Evolutionary conservation across 169 alveolate genomes (phyloP), one percentile per base, ranked within the genome.

Genomic region (Eimeria praecox): DNA sequence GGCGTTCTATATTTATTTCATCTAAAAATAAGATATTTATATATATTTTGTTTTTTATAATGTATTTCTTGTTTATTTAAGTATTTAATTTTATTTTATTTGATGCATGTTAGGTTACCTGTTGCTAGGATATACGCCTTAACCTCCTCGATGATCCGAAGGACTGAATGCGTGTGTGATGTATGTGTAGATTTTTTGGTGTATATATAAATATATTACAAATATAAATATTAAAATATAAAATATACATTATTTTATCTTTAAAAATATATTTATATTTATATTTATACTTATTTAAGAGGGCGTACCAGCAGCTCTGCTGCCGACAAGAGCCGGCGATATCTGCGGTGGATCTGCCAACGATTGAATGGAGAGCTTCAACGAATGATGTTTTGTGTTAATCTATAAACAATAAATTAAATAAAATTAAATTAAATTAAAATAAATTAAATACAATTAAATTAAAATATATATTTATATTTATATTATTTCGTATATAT

Each of bases 51-150:
- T 78, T 16, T 44, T 78, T 78, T 78, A 46, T 38, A 42, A 20
- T 78, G 6, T 78, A 30, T 44, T 6, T 38, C 42, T 18, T 38
- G 20, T 38, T 40, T 78, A 42, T 78, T 42, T 78, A 14, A 73
- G 40, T n/a, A 35, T n/a, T n/a, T 1, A 75, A 30, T 75, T 30
- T 1, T 75, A 18, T 42, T 42, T 0, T 35, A n/a, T 75, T 35
- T 22, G 24, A 14, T n/a, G 6, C 14, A n/a, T 40, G 40, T 30
- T 12, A 16, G 44, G 49, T 14, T 27, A 78, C 89, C 89, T 44
- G 89, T 78, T n/a, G 89, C 66, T 33, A 78, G 89, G 66, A 78
- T 78, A 64, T 78, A 78, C 40, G 89, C 89, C 89, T 78, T 78
- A 40, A 78, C 89, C 89, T 78, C 89, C 27, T 78, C 89, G 54